Evolutionary conservation across 179 eudicot species (phyloP), one percentile per base, ranked within the genome.

Genomic region (Spergularia azorica): DNA sequence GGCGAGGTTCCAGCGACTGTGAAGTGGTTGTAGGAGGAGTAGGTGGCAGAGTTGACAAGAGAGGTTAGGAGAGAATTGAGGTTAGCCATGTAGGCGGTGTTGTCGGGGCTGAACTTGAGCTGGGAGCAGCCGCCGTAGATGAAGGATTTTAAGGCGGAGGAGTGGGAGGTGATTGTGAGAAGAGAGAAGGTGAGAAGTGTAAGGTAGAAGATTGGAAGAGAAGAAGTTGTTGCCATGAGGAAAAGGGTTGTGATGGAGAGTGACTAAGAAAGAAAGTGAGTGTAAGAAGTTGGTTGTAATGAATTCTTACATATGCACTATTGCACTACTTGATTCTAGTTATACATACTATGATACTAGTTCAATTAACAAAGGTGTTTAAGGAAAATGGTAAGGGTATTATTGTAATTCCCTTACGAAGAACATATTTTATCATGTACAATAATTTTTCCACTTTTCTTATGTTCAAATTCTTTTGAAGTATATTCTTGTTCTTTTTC

Each of bases 81-180:
- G 86, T 92, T 93, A 1, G 91, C 73, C 58, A 86, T 83, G 86
- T 87, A 92, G 16, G 89, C 83, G 18, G 90, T 78, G 64, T 88
- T 87, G 8, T 86, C 86, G 1, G 85, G 85, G 69, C 38, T 39
- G 84, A 82, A 93, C 50, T 80, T 83, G 14, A 64, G 64, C 63
- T 80, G 96, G 4, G 98, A 86, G 80, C 98, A 95, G 26, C 98
- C 98, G 0, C 85, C 96, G 64, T 88, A 95, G 32, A 93, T 7
- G 87, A 93, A 93, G 52, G 90, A 70, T 20, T 86, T 73, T 2
- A 72, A 78, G 17, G 86, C 43, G 14, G 87, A 12, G 71, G 82
- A 79, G 83, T 77, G 11, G 58, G 73, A 7, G 85, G 14, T 0
- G 50, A 61, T 32, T 55, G 62, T 20, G 21, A 83, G 67, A 16